Base-by-base conservation (phyloP, 2,329 filamentous ascomycete species). In the Pseudonectria foliicola region DNA sequence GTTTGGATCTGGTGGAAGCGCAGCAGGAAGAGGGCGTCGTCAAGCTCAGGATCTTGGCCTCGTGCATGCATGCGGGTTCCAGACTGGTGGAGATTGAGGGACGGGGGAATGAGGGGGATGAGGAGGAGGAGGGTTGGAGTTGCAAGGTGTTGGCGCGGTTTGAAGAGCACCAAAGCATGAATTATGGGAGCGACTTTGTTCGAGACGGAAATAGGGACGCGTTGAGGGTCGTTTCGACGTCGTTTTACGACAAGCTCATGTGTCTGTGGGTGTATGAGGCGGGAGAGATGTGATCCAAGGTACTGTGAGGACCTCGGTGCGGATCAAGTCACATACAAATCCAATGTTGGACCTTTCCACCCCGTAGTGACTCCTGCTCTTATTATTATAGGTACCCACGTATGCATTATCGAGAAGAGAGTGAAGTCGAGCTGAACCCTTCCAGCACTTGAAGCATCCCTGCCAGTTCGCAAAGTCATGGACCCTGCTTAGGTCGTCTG, bases 161-260 rank as follows among this genome's bases (percentile, higher is more conserved):
- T 52, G 82, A 86, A 48, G 84, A 90, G 55, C 88, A 95, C 56
- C 70, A 84, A 62, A 95, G 87, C 57, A 95, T 95, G 87, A 95
- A 94, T 52, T 96, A 96, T 57, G 89, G 82, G 6, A 85, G 83
- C 49, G 88, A 89, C 59, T 74, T 78, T 39, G 69, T 74, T 45
- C 70, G 70, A 2, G 51, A 37, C 15, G 33, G 34, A 6, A 48
- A 52, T 34, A 47, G 38, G 1, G 37, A 41, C 4, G 36, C 61
- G 6, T 37, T 68, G 25, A 47, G 65, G 13, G 73, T 79, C 46
- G 65, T 87, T 2, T 84, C 80, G 14, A 86, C 81, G 1, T 88
- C 83, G 55, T 89, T 88, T 48, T 88, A 88, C 45, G 83, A 88
- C 57, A 76, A 71, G 52, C 56, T 81, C 29, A 51, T 88, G 23